Base-by-base conservation (phyloP, 495 filamentous ascomycete species). In the Oidiodendron maius region DNA sequence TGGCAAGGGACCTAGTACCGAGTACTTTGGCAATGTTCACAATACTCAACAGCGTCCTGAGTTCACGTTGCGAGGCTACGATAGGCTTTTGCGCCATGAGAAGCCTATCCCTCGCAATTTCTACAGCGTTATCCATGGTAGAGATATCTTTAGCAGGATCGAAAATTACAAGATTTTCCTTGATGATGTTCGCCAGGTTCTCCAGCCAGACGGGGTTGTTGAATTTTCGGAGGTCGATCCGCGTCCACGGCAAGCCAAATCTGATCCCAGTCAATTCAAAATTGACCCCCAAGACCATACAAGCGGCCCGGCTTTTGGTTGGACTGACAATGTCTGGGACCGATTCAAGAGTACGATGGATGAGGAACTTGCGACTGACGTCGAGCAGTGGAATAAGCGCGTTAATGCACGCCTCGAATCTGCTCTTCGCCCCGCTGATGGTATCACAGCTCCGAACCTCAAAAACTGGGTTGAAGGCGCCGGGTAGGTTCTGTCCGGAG, bases 201-300 rank as follows among this genome's bases (percentile, higher is more conserved):
- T 58, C 16, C 50, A 56, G 32, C 58, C 58, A 2, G 55, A 56
- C 40, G 58, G 55, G n/a, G 49, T 61, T 34, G 50, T 61, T 12
- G 59, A 61, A 46, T 61, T 61, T 34, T 20, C 59, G 6, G 56
- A 61, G 32, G 39, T 59, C 21, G 56, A 61, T 36, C 55, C 56
- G 21, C 41, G 59, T 38, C 59, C 55, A 13, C 55, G 59, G 18
- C 17, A 32, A 3, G 3, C 23, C 11, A 15, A n/a, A 22, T n/a
- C 42, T 0, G 35, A 30, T 16, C 30, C 32, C 16, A 21, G 13
- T 15, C 10, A 11, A 15, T 21, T 34, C 9, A 16, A 37, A 21
- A 24, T 30, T 46, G 21, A 37, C 13, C 16, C 11, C 12, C 12
- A 50, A 11, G 38, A 50, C 13, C 46, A 55, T 13, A 53, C 42